Evolutionary conservation across 139 green algal species (phyloP), one percentile per base, ranked within the genome.

Genomic region (Pleodorina starrii): DNA sequence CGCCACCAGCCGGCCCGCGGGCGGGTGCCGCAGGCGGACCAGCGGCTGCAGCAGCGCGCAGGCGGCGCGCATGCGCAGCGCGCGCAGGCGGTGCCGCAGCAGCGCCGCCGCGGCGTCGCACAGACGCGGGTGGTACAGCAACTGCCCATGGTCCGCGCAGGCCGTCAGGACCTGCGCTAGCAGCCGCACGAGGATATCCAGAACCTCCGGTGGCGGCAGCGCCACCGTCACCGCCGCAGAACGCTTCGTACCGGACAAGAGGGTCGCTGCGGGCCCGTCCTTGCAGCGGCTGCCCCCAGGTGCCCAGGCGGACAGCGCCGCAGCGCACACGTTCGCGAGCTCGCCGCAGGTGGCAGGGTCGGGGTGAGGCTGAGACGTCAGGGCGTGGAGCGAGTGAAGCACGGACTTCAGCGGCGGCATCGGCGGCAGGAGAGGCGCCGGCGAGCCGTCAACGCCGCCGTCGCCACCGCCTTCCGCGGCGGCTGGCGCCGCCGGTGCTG

Each of bases 121-220:
- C 19, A 81, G 46, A 0, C 23, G 43, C 2, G 59, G 42, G 32
- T 63, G 66, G 32, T 44, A 40, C 6, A 60, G 48, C 2, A 12
- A 9, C 46, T 16, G 21, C 44, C 32, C 32, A n/a, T 42, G 40
- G n/a, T 75, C 59, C 35, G 79, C 79, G 14, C 40, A 38, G 43
- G 60, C 81, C 38, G 40, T 35, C 27, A 87, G 81, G 2, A 19
- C 44, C 43, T 87, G 81, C 10, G 43, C 59, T 1, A 87, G 60
- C 40, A 87, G 81, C 60, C 29, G 27, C 38, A 66, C 60, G 29
- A 77, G 63, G 16, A 87, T 29, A 43, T 77, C 81, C 29, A 87
- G 60, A 42, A 87, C 44, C 21, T 44, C 17, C 1, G 42, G 43
- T 9, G 60, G 42, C n/a, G 81, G 81, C 59, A 77, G 59, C 29